phyloP scores from a whole-genome alignment of 2,329 filamentous ascomycete genomes.

The Xylaria sp. region DNA sequence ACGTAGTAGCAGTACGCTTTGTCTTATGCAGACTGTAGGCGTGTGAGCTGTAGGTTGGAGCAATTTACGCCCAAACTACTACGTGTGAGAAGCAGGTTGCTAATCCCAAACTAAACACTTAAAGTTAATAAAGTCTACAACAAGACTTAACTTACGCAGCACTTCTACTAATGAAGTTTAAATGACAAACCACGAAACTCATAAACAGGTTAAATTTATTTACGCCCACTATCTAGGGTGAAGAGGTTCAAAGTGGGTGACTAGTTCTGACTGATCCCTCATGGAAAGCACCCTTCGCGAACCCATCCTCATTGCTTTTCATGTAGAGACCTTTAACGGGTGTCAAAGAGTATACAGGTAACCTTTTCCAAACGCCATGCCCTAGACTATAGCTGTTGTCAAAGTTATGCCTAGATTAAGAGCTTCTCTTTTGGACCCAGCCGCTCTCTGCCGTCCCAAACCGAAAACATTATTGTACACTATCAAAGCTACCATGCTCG shows the following conservation, averaged over 20 bases:
- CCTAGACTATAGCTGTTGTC: conserved; percentile 11
- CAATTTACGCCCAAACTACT: neutral
- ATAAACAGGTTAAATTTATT: conserved; percentile 16
- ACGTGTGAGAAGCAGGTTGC: no score
- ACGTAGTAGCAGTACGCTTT: conserved; percentile 1
- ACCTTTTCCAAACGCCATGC: conserved; percentile 36
- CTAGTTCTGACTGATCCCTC: conserved; percentile 8
- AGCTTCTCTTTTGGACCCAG: conserved; percentile 6
- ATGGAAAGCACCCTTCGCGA: conserved; percentile 10
- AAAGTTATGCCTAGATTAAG: conserved; percentile 24
- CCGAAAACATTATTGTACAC: conserved; percentile 34
- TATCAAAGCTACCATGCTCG: conserved; percentile 13
- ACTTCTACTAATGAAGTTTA: neutral
- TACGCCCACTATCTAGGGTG: conserved; percentile 4
- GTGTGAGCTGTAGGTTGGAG: neutral
- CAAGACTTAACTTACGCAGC: neutral
- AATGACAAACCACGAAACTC: neutral
- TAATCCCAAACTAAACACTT: no score
- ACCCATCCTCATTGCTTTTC: conserved; percentile 10
- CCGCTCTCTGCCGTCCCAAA: conserved; percentile 2
- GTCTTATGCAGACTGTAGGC: neutral
- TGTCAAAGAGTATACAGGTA: conserved; percentile 15
- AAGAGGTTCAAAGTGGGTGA: neutral
- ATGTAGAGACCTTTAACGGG: conserved; percentile 2
- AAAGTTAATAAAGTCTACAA: no score